Base-by-base conservation (phyloP, 352 stramenopile species). In the Phytophthora cactorum region DNA sequence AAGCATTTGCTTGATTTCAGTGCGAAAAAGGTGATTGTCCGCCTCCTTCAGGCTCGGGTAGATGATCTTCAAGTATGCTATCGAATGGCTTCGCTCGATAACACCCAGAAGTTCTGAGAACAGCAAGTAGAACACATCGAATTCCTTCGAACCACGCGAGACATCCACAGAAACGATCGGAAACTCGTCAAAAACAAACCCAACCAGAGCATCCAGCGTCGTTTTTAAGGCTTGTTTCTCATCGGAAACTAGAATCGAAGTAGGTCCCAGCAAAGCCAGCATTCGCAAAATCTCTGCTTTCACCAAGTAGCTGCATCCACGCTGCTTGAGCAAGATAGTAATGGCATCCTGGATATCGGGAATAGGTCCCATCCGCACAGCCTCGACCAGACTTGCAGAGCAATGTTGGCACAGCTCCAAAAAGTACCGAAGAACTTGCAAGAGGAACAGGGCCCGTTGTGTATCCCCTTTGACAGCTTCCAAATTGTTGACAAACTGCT, bases 111-210 rank as follows among this genome's bases (percentile, higher is more conserved):
- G 46, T 27, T 84, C 76, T 2, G 45, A 49, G 41, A 93, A 85
- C 2, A 95, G 63, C 43, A 86, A 63, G 2, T 58, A 59, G 44
- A 88, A 94, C 0, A 88, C 63, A 57, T 90, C 84, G 63, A 81
- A 91, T 28, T 92, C 86, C 17, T 87, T 85, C 5, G 86, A 85
- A 1, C 78, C 81, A 36, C 55, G 58, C 5, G 73, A 71, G 4
- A 94, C 84, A 68, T 95, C 88, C 25, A 66, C 74, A n/a, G 88
- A 95, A 28, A 76, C 61, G 38, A 94, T 89, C 4, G 86, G 88
- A 57, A 95, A 93, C 36, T 93, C 84, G 27, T 90, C 78, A 9
- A 90, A 76, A 44, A 91, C 70, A 54, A 95, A 90, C 12, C 29
- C 44, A 15, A 77, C 47, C 1, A 93, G 46, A 22, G 72, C 72